Evolutionary conservation across 805 yeast species (phyloP).

Genomic region (Starmerella ratchasimensis): DNA sequence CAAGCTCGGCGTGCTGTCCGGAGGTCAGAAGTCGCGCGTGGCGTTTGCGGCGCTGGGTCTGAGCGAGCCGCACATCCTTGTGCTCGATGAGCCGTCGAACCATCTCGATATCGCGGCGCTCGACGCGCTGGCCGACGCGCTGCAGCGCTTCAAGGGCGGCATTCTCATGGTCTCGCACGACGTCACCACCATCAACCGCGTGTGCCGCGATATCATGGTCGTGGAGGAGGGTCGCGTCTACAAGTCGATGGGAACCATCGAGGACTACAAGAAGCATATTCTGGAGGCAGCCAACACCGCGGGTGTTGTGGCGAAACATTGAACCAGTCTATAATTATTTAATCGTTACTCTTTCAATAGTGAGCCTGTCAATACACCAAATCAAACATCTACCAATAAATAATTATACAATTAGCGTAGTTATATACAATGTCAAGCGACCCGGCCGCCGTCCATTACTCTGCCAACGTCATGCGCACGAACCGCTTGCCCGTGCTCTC

Average conservation of each 20-base stretch:
- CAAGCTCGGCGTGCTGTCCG: constrained; percentile 77
- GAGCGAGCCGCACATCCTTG: constrained; percentile 76
- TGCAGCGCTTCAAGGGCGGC: constrained; percentile 84
- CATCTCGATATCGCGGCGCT: constrained; percentile 97
- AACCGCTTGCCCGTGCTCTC: constrained; percentile 84
- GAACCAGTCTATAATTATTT: constrained; percentile 6
- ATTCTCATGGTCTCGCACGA: constrained; percentile 97
- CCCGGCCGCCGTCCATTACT: too few relatives aligned
- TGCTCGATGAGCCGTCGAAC: constrained; percentile 95
- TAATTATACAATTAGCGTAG: too few relatives aligned
- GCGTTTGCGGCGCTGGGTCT: constrained; percentile 94
- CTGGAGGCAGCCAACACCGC: constrained; percentile 59
- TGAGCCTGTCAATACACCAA: neutral
- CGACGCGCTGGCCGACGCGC: constrained; percentile 86
- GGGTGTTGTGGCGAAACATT: constrained; percentile 88
- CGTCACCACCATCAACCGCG: constrained; percentile 75
- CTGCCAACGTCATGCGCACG: constrained; percentile 50
- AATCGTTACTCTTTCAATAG: neutral
- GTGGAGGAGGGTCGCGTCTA: constrained; percentile 73
- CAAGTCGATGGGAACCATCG: constrained; percentile 67
- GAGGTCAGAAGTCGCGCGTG: constrained; percentile 97
- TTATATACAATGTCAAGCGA: too few relatives aligned
- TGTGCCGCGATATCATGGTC: constrained; percentile 91
- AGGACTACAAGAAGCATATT: constrained; percentile 81
- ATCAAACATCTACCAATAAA: neutral